These are phyloP conservation scores for Gymnopilus junonius DNA, from an alignment of 768 basidiomycete genomes.

Conservation along the genomic window DNA sequence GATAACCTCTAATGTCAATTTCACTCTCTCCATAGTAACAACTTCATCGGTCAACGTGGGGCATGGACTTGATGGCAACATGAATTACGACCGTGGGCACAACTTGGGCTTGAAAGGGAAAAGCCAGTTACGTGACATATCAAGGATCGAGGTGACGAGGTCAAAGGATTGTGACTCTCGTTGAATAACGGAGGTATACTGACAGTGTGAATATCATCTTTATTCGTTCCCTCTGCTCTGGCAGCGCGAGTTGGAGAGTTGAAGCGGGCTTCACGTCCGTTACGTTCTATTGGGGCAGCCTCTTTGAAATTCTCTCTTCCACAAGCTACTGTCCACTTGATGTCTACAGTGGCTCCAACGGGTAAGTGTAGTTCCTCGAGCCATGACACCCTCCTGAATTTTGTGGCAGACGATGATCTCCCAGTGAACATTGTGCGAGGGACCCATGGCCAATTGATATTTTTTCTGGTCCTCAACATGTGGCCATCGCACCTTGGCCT, in stretches of 20 bases:
- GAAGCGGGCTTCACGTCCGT: slow-evolving; percentile 22
- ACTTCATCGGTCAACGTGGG: background rate
- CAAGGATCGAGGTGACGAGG: too few relatives aligned
- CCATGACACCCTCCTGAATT: background rate
- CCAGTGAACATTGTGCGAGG: slow-evolving; percentile 46
- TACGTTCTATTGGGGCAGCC: background rate
- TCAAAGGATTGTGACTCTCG: background rate
- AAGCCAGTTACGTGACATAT: background rate
- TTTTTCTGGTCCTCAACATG: slow-evolving; percentile 50
- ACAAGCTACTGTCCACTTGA: background rate
- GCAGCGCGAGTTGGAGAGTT: slow-evolving; percentile 15
- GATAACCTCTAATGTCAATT: too few relatives aligned
- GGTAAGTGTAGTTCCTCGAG: background rate
- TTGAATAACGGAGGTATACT: background rate
- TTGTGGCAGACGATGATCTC: slow-evolving; percentile 1
- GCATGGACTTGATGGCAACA: background rate
- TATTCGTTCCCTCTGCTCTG: slow-evolving; percentile 14
- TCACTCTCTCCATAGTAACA: slow-evolving; percentile 11
- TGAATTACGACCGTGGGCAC: background rate
- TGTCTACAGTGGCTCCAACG: background rate
- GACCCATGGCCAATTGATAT: slow-evolving; percentile 42
- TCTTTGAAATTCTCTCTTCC: background rate
- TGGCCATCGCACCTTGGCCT: slow-evolving; percentile 56
- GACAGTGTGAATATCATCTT: background rate
- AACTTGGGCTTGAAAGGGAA: background rate